Evolutionary conservation across 208 protist species (phyloP).

Genomic region (Crithidia expoeki): DNA sequence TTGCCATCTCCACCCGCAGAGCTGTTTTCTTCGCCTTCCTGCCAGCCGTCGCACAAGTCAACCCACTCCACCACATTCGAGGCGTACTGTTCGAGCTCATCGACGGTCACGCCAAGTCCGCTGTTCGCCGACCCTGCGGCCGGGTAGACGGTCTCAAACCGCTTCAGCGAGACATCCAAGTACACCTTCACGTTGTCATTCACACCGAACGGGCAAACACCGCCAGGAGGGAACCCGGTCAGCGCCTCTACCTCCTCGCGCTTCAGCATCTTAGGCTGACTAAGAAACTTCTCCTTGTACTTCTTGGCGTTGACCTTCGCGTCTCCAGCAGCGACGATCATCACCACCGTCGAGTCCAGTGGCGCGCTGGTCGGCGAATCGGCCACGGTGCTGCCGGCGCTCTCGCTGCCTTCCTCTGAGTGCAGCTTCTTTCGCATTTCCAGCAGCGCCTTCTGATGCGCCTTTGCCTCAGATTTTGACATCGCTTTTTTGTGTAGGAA

Average conservation of each 20-base stretch:
- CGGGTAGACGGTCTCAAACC: constrained; percentile 58
- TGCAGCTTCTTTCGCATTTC: constrained; percentile 14
- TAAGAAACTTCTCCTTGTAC: constrained; percentile 50
- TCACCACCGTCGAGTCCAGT: constrained; percentile 19
- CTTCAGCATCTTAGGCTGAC: constrained; percentile 57
- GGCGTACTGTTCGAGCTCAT: constrained; percentile 64
- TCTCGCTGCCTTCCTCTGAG: constrained; percentile 18
- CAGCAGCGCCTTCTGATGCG: constrained; percentile 22
- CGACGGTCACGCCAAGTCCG: constrained; percentile 39
- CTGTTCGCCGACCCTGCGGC: constrained; percentile 54
- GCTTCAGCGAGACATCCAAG: constrained; percentile 68
- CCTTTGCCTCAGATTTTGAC: constrained; percentile 35
- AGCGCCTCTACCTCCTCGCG: constrained; percentile 52
- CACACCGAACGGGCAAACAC: constrained; percentile 68
- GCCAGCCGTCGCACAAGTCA: constrained; percentile 60
- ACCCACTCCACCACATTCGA: constrained; percentile 74
- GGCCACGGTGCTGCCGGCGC: neutral
- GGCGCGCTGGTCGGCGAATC: constrained; percentile 12
- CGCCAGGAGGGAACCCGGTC: constrained; percentile 57
- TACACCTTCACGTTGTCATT: constrained; percentile 58
- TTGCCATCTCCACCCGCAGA: too few species aligned
- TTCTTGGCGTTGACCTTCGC: constrained; percentile 53
- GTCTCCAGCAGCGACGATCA: constrained; percentile 63
- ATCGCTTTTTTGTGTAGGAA: constrained; percentile 41
- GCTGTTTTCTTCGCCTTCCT: too few species aligned